Evolutionary conservation across 1,284 basidiomycete species (phyloP), one percentile per base, ranked within the genome.

Genomic region (Dichomitus squalens): DNA sequence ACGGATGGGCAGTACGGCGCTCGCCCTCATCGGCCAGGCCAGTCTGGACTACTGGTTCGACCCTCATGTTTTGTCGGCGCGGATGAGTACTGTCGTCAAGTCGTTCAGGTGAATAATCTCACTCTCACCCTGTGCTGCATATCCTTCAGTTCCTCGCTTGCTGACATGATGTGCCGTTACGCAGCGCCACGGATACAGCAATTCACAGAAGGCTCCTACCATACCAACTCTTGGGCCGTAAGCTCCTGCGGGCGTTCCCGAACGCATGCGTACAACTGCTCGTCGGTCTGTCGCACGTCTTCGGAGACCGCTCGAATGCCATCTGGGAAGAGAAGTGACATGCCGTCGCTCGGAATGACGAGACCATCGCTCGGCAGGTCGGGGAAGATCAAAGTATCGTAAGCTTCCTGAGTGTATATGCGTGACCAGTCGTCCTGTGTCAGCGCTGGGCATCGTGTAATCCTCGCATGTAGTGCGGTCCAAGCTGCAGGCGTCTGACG

Each of bases 21-120:
- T 72, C 4, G 72, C 71, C 53, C 60, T 67, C 31, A 61, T 73
- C 39, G 69, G 71, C 8, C 67, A 68, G 48, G 69, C 64, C 16
- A 67, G 67, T 1, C 61, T 71, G 11, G 71, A 68, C 1, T 66
- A 70, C 51, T 66, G 66, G 3, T 71, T 72, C 53, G 60, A 68
- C 43, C 63, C 67, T 2, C 61, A 70, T 21, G 59, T 64, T 16
- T 36, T 12, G 58, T 66, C 23, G 49, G 38, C 36, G 49, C 62
- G 8, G 64, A 68, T 50, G 59, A 55, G n/a, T 70, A 67, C 46
- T n/a, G 60, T 69, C 2, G 35, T 72, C 25, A 68, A 68, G 54
- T 34, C 36, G 8, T 51, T 71, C 12, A 27, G n/a, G 25, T 44
- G 25, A 12, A 27, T 29, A n/a, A n/a, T 23, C 8, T 29, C 41